Evolutionary conservation across 108 stramenopile genomes (phyloP).

Genomic region (Cyclotella cryptica): DNA sequence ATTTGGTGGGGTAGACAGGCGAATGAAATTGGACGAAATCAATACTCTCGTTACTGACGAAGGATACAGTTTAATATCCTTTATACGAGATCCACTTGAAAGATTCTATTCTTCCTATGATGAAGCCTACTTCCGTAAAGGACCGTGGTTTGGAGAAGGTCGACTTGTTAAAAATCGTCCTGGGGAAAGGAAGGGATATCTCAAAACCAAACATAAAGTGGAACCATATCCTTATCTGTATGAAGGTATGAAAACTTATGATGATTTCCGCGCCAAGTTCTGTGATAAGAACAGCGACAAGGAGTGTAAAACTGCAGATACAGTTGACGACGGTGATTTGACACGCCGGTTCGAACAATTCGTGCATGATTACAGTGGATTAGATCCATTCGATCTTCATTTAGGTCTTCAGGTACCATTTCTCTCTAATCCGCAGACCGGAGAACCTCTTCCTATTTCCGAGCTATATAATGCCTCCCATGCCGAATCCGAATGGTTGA

Average conservation of each 20-base stretch:
- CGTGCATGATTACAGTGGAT: slow-evolving; percentile 47
- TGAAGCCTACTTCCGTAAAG: slow-evolving; percentile 46
- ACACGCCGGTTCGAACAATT: slow-evolving; percentile 42
- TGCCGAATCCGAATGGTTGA: slow-evolving; percentile 41
- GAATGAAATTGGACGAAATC: slow-evolving; percentile 16
- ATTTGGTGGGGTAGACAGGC: slow-evolving; percentile 25
- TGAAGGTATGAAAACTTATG: slow-evolving; percentile 23
- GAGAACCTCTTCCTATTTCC: slow-evolving; percentile 45
- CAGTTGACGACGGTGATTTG: slow-evolving; percentile 50
- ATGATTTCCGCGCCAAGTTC: slow-evolving; percentile 25
- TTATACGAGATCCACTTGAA: slow-evolving; percentile 44
- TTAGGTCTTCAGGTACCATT: slow-evolving; percentile 43
- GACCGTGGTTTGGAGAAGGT: slow-evolving; percentile 47
- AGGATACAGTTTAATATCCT: slow-evolving; percentile 31
- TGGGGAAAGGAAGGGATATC: slow-evolving; percentile 18
- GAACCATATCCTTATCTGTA: slow-evolving; percentile 51
- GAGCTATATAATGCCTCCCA: slow-evolving; percentile 47
- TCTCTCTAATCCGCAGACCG: slow-evolving; percentile 16
- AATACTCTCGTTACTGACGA: slow-evolving; percentile 3
- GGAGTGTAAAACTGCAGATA: neutral
- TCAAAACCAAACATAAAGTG: slow-evolving; percentile 32
- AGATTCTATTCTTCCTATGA: slow-evolving; percentile 51
- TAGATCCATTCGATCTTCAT: slow-evolving; percentile 55
- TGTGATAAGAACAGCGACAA: slow-evolving; percentile 4
- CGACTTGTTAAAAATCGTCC: slow-evolving; percentile 29